A percentile compares a stretch with the other conserved stretches of the same genome.
Conservation (phyloP, 495 filamentous ascomycete species). For the Rhypophila decipiens region DNA sequence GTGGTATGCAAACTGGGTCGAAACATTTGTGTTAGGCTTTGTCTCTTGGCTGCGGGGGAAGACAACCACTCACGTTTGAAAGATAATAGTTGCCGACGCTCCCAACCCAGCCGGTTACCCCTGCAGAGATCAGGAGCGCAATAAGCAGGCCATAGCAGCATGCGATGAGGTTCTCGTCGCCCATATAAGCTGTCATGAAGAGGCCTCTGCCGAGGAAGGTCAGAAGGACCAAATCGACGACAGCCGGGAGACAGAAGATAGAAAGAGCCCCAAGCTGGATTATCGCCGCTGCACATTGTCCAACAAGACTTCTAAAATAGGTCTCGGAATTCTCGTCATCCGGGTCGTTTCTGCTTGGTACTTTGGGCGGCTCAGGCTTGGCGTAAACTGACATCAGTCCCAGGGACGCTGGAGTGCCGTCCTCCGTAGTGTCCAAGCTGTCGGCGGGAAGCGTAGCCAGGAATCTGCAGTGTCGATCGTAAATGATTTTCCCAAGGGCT, state of each 20-base stretch:
- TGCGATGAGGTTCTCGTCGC: conserved; percentile 11
- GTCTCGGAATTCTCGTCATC: background rate
- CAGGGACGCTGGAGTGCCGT: background rate
- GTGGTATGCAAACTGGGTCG: conserved; percentile 20
- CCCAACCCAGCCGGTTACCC: conserved; percentile 26
- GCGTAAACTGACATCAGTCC: conserved; percentile 18
- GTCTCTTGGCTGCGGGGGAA: background rate
- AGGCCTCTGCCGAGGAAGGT: conserved; percentile 21
- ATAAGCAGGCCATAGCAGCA: conserved; percentile 18
- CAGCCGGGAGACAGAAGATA: conserved; percentile 23
- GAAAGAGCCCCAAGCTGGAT: conserved; percentile 19
- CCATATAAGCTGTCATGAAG: conserved; percentile 26
- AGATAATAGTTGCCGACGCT: conserved; percentile 26
- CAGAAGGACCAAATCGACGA: conserved; percentile 20
- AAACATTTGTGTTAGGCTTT: background rate
- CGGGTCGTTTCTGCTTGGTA: background rate
- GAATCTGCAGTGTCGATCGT: conserved; percentile 10
- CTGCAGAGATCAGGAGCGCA: conserved; percentile 19
- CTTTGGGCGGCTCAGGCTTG: conserved; percentile 13
- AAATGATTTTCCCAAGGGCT: conserved; percentile 18
- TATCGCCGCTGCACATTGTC: conserved; percentile 3
- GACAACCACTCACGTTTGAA: conserved; percentile 12
- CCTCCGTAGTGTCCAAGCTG: background rate
- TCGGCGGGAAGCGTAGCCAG: conserved; percentile 12
- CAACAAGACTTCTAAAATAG: background rate